Conservation (phyloP, 495 filamentous ascomycete species). For the Daldinia concentrica region DNA sequence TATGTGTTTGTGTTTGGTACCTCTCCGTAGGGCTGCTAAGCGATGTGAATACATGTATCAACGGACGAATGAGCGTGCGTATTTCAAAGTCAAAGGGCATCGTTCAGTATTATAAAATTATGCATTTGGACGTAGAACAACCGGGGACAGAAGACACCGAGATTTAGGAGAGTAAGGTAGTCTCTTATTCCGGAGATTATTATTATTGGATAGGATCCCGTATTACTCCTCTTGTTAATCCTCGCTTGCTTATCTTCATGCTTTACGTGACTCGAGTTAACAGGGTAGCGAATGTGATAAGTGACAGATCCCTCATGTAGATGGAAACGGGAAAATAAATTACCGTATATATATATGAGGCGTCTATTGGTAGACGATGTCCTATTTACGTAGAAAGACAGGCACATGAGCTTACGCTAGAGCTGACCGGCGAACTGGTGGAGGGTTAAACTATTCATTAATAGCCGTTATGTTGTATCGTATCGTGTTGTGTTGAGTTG, state of each 20-base stretch:
- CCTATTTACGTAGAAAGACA: background rate
- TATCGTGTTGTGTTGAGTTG: background rate
- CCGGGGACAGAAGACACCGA: background rate
- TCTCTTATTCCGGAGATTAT: background rate
- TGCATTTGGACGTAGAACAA: background rate
- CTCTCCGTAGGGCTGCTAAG: background rate
- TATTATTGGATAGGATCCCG: background rate
- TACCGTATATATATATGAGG: background rate
- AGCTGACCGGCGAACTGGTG: background rate
- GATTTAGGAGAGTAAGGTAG: background rate
- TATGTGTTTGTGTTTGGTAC: slow-evolving; percentile 12
- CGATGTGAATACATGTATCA: background rate
- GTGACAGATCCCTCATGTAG: background rate
- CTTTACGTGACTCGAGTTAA: background rate
- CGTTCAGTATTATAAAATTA: background rate
- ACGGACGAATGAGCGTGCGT: background rate
- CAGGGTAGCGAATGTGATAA: background rate
- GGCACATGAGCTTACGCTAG: background rate
- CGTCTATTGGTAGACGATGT: background rate
- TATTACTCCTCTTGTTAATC: background rate
- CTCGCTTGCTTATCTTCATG: background rate
- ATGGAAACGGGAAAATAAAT: background rate
- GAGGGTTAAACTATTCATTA: background rate
- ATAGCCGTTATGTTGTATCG: background rate
- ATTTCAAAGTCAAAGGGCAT: background rate